Evolutionary conservation across 2,329 filamentous ascomycete genomes (phyloP).

Genomic region (Colletotrichum zoysiae): DNA sequence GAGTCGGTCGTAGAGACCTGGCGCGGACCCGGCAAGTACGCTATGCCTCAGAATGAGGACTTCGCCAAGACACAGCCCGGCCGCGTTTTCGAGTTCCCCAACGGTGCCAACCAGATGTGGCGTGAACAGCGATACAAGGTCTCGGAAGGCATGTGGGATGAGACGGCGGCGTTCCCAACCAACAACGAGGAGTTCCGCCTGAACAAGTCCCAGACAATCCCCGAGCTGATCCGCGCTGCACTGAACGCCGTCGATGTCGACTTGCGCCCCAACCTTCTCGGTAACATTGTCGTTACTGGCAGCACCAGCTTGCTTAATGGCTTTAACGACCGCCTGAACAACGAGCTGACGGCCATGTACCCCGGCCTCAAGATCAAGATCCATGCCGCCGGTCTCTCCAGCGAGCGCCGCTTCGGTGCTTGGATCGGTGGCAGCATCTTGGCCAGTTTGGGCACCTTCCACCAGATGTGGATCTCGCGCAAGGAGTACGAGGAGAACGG

Average conservation of each 20-base stretch:
- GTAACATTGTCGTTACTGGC: conserved; percentile 93
- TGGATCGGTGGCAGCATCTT: conserved; percentile 98
- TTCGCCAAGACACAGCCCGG: conserved; percentile 78
- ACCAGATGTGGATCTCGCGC: conserved; percentile 99
- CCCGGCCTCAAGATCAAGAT: conserved; percentile 90
- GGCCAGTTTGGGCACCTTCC: conserved; percentile 94
- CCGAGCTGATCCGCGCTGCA: conserved; percentile 82
- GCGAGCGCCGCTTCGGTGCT: conserved; percentile 89
- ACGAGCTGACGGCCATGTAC: conserved; percentile 84
- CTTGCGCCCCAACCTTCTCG: conserved; percentile 83
- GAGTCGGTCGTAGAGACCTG: conserved; percentile 96
- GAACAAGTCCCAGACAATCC: conserved; percentile 83
- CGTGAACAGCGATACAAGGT: conserved; percentile 87
- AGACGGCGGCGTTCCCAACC: conserved; percentile 75
- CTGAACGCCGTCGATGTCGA: conserved; percentile 89
- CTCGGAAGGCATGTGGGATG: conserved; percentile 92
- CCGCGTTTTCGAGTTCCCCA: conserved; percentile 95
- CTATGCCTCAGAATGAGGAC: conserved; percentile 79
- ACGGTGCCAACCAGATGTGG: conserved; percentile 97
- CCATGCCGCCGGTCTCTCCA: conserved; percentile 85
- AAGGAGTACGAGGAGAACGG: conserved; percentile 99
- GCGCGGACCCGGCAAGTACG: conserved; percentile 81
- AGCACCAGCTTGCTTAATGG: conserved; percentile 89
- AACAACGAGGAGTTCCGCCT: conserved; percentile 55
- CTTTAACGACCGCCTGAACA: conserved; percentile 90